Evolutionary conservation across 176 grass and related monocot genomes (phyloP), one percentile per base, ranked within the genome.

Genomic region (Phragmites australis): DNA sequence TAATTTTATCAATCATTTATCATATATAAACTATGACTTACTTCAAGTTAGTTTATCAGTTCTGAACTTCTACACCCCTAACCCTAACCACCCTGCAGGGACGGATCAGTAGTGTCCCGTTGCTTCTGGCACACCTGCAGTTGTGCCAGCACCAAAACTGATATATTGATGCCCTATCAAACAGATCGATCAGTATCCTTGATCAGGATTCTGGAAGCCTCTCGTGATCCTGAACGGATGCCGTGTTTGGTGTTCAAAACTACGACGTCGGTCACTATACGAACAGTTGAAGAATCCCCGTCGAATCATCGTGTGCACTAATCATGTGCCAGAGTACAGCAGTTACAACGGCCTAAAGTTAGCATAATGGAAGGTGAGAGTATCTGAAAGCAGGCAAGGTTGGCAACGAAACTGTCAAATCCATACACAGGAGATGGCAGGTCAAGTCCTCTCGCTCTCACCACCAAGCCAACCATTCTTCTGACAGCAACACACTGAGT

Each of bases 181-280:
- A 57, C 47, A 37, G 55, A 72, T 72, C 27, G 23, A 66, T 19
- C 65, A 44, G 15, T 32, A 74, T 27, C 32, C n/a, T 39, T 40
- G 77, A 75, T 51, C 62, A 8, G 19, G 72, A 29, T 58, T 88
- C 81, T 3, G n/a, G 86, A 88, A 88, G 68, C 19, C 32, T 78
- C 81, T 51, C 23, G 25, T 73, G 22, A 40, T 44, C 42, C 51
- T 42, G 49, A 31, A 17, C 31, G 9, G 31, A 15, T 14, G 70
- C 70, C 43, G 53, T 76, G 78, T 81, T 50, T 16, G 23, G 17
- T 29, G 37, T 87, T 29, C 52, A 68, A 17, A 60, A 27, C 39
- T 44, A 73, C 17, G 19, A 18, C 34, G 42, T 59, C 31, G 3
- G 65, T 82, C 74, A 32, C 47, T 73, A 47, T 41, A 78, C 14